A percentile compares a stretch with the other conserved stretches of the same genome.
phyloP scores from a whole-genome alignment of 1,139 yeast species.

The Yamadazyma atlantica region DNA sequence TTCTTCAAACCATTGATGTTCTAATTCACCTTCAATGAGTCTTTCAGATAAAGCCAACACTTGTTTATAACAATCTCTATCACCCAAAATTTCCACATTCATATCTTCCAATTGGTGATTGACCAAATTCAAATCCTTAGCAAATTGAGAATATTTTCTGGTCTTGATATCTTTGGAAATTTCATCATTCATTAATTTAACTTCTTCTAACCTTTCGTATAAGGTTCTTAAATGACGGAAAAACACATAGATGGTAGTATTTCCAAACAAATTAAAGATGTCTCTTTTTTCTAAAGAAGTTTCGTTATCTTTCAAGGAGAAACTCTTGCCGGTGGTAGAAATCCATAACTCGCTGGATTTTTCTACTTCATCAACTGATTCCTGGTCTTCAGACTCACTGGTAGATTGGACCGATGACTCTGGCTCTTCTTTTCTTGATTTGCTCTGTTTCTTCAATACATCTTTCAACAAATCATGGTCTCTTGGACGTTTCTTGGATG shows the following conservation, averaged over 20 bases:
- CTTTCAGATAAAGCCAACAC: constrained; percentile 69
- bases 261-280: constrained; percentile 79
- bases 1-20: constrained; percentile 95
- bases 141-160: constrained; percentile 75
- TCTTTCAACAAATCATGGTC: constrained; percentile 71
- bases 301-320: constrained; percentile 26
- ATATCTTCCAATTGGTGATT: constrained; percentile 80
- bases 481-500: constrained; percentile 51
- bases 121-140: constrained; percentile 79
- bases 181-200: constrained; percentile 63
- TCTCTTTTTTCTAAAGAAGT: constrained; percentile 30
- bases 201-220: constrained; percentile 75
- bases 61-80: constrained; percentile 73
- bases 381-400: constrained; percentile 38
- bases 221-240: constrained; percentile 83
- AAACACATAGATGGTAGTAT: constrained; percentile 88
- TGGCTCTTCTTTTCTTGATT: constrained; percentile 40
- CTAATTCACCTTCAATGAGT: constrained; percentile 86
- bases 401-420: constrained; percentile 32
- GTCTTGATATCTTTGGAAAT: constrained; percentile 72
- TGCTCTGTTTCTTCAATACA: constrained; percentile 69
- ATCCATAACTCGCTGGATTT: constrained; percentile 72
- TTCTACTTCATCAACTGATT: constrained; percentile 45
- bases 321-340: constrained; percentile 40
- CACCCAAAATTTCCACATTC: constrained; percentile 71